These are phyloP conservation scores for Floccularia luteovirens DNA, from an alignment of 768 basidiomycete species.

Conservation along the genomic window DNA sequence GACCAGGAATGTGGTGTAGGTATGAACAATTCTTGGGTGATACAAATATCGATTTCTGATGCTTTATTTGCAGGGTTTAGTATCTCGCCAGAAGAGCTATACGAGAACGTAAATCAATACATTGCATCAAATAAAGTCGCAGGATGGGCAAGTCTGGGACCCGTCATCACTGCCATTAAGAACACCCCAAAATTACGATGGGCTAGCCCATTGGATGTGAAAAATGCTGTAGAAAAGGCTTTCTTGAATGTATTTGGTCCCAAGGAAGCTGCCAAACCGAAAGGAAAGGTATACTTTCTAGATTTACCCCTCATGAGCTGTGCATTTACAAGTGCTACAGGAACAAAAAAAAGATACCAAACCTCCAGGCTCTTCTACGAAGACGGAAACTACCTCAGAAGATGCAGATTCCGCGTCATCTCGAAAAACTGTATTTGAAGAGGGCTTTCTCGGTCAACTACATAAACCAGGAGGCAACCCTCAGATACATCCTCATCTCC, in stretches of 20 bases:
- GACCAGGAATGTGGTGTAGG: constrained; percentile 83
- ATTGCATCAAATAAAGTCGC: constrained; percentile 43
- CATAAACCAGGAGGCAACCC: constrained; percentile 94
- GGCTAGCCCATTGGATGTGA: constrained; percentile 80
- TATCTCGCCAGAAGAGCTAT: constrained; percentile 62
- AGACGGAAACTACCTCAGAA: constrained; percentile 17
- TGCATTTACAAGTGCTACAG: constrained; percentile 16
- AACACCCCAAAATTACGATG: constrained; percentile 60
- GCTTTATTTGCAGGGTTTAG: constrained; percentile 53
- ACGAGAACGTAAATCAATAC: constrained; percentile 46
- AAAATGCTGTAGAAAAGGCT: constrained; percentile 67
- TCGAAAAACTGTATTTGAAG: constrained; percentile 75
- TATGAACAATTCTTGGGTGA: constrained; percentile 37
- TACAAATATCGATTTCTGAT: background rate
- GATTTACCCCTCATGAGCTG: background rate
- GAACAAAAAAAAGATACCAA: constrained; percentile 43
- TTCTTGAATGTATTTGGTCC: constrained; percentile 66
- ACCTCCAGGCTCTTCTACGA: constrained; percentile 19
- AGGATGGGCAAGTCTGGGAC: constrained; percentile 74
- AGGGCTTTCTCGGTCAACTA: constrained; percentile 88
- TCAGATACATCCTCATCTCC: constrained; percentile 71
- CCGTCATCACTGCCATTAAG: constrained; percentile 58
- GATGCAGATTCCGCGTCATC: constrained; percentile 28
- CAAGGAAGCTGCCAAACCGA: constrained; percentile 59
- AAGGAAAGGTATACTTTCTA: constrained; percentile 44